Evolutionary conservation across 2,329 filamentous ascomycete genomes (phyloP).

Genomic region (Aureobasidium sp.): DNA sequence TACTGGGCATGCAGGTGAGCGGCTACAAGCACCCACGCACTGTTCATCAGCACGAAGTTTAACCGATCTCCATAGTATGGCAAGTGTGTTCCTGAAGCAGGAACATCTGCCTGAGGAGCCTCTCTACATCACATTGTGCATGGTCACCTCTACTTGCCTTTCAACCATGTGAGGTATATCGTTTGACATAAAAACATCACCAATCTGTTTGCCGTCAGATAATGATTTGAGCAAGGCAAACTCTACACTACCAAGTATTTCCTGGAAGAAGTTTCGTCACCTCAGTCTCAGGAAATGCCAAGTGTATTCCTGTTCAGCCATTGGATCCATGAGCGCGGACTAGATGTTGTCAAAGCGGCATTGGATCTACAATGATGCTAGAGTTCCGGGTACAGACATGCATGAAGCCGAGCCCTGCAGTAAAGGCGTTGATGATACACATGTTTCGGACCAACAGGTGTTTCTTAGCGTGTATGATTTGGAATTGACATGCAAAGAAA

Average conservation of each 20-base stretch:
- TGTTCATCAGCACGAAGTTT: conserved; percentile 3
- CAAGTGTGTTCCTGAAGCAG: neutral
- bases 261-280: neutral
- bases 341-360: neutral
- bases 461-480: conserved; percentile 10
- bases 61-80: neutral
- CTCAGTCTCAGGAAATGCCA: neutral
- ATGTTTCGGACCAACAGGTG: conserved; percentile 5
- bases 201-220: conserved; percentile 7
- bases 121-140: neutral
- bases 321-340: neutral
- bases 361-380: conserved; percentile 2
- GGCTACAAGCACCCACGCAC: conserved; percentile 7
- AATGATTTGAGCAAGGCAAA: neutral
- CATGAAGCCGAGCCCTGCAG: conserved; percentile 9
- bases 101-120: neutral
- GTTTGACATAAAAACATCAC: neutral
- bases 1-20: neutral
- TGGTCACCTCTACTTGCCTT: neutral
- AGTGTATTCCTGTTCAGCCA: neutral
- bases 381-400: neutral
- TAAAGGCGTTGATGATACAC: conserved; percentile 6
- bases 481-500: conserved; percentile 11
- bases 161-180: neutral
- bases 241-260: neutral